A percentile compares a stretch with the other conserved stretches of the same genome.
Conservation (phyloP, 140 eudicot genomes). For the Cichorium intybus region DNA sequence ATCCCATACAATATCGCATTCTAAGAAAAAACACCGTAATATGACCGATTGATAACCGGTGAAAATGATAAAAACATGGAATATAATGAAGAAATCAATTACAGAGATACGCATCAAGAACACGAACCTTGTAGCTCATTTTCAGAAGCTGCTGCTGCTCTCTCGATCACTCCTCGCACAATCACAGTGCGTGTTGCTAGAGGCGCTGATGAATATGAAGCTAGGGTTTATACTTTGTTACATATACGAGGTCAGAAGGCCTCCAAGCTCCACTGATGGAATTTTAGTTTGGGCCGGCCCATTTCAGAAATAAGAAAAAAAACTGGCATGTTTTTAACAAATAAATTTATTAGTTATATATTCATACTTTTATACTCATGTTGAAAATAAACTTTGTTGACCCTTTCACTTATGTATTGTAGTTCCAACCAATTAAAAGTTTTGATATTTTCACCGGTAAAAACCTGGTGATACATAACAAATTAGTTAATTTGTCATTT, state of each 20-base stretch:
- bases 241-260: background rate
- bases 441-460: too few relatives aligned
- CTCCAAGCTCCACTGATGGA: too few relatives aligned
- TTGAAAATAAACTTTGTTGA: background rate
- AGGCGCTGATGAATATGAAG: constrained; percentile 26
- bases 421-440: too few relatives aligned
- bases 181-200: background rate
- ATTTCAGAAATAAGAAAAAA: background rate
- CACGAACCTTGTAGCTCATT: constrained; percentile 30
- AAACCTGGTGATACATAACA: too few relatives aligned
- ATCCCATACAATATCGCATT: background rate
- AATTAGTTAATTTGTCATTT: too few relatives aligned
- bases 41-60: background rate
- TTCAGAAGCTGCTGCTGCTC: constrained; percentile 12
- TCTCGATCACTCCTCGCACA: constrained; percentile 11
- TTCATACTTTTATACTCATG: background rate
- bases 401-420: background rate
- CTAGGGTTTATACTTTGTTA: constrained; percentile 27
- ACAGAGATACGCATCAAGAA: background rate
- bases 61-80: background rate
- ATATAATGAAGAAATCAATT: background rate
- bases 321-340: background rate
- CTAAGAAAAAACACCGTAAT: background rate
- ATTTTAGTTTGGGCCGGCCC: constrained; percentile 49
- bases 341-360: background rate